These are phyloP conservation scores for Alternaria triticina DNA, from an alignment of 2,329 filamentous ascomycete genomes.

Conservation along the genomic window DNA sequence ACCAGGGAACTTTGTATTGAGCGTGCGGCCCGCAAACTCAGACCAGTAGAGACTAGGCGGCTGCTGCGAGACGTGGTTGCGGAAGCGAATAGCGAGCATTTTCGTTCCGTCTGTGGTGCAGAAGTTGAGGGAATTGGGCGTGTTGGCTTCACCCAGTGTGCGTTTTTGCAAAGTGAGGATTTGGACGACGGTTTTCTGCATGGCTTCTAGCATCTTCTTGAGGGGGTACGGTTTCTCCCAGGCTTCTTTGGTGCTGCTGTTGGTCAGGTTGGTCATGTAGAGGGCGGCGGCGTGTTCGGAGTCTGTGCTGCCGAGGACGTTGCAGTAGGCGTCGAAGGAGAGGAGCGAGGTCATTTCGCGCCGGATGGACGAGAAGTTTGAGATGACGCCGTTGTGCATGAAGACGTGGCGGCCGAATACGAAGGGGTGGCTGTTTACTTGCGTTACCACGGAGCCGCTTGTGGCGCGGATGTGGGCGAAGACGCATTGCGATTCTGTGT, in stretches of 20 bases:
- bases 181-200: slow-evolving; percentile 56
- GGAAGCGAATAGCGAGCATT: slow-evolving; percentile 59
- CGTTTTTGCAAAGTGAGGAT: slow-evolving; percentile 56
- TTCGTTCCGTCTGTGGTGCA: slow-evolving; percentile 58
- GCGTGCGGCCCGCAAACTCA: slow-evolving; percentile 57
- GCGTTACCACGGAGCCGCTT: slow-evolving; percentile 55
- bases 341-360: slow-evolving; percentile 55
- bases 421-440: slow-evolving; percentile 63
- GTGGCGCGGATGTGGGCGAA: slow-evolving; percentile 62
- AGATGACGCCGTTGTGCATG: slow-evolving; percentile 64
- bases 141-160: slow-evolving; percentile 47
- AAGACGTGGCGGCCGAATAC: slow-evolving; percentile 61
- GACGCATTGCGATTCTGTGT: slow-evolving; percentile 58
- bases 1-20: slow-evolving; percentile 61
- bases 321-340: slow-evolving; percentile 56
- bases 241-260: slow-evolving; percentile 42
- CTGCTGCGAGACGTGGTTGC: slow-evolving; percentile 59
- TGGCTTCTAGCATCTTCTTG: slow-evolving; percentile 53
- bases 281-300: slow-evolving; percentile 60
- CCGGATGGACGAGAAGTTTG: slow-evolving; percentile 55
- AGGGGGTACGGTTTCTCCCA: slow-evolving; percentile 55
- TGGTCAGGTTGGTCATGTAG: slow-evolving; percentile 56
- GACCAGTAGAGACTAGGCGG: slow-evolving; percentile 61
- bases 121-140: slow-evolving; percentile 60
- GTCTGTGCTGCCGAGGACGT: slow-evolving; percentile 60